These are phyloP conservation scores for Albizia julibrissin DNA, from an alignment of 306 rosid species.

Conservation along the genomic window DNA sequence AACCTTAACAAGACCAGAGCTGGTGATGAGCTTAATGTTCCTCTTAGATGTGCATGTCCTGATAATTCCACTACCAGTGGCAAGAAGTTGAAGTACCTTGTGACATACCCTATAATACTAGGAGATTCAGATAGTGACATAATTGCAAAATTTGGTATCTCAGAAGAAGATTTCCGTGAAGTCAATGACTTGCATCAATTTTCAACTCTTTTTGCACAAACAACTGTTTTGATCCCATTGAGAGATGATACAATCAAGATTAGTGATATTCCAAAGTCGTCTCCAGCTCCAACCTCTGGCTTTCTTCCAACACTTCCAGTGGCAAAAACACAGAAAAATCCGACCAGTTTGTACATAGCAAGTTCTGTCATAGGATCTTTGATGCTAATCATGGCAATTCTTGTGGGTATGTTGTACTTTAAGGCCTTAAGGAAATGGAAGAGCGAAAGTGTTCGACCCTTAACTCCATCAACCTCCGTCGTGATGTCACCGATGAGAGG, in stretches of 20 bases:
- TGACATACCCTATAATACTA: conserved; percentile 58
- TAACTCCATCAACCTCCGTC: conserved; percentile 40
- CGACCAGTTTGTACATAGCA: conserved; percentile 41
- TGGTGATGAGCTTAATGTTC: conserved; percentile 49
- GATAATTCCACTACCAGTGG: conserved; percentile 28
- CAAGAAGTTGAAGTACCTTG: conserved; percentile 47
- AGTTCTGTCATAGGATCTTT: conserved; percentile 48
- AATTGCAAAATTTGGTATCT: conserved; percentile 45
- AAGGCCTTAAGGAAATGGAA: conserved; percentile 43
- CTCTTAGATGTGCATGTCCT: conserved; percentile 64
- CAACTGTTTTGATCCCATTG: conserved; percentile 58
- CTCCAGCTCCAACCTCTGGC: conserved; percentile 59
- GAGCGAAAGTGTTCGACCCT: conserved; percentile 35
- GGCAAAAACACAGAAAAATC: conserved; percentile 1
- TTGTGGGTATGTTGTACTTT: conserved; percentile 47
- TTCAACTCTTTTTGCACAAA: conserved; percentile 40
- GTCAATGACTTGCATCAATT: conserved; percentile 33
- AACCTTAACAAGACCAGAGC: conserved; percentile 30
- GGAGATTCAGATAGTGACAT: conserved; percentile 31
- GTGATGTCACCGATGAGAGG: conserved; percentile 40
- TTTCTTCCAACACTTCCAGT: conserved; percentile 53
- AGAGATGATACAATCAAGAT: conserved; percentile 28
- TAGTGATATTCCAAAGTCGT: conserved; percentile 43
- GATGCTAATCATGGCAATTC: conserved; percentile 41
- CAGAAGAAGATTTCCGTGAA: conserved; percentile 41